Conservation (phyloP, 2,329 filamentous ascomycete species). For the Tolypocladium ovalisporum region DNA sequence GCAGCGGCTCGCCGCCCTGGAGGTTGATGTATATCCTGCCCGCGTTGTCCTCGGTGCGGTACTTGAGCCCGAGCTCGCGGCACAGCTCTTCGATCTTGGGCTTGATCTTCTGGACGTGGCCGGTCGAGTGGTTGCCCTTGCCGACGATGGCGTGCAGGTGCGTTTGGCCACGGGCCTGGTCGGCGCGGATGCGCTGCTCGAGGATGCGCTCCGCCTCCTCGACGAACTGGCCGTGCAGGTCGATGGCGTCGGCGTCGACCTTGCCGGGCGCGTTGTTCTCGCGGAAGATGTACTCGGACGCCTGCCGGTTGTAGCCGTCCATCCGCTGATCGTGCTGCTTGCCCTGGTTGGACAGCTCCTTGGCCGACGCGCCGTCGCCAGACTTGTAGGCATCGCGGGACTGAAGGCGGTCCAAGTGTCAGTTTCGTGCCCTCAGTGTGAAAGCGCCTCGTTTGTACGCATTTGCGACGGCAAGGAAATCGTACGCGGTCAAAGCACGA, state of each 20-base stretch:
- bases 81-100: conserved; percentile 87
- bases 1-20: conserved; percentile 54
- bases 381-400: conserved; percentile 69
- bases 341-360: conserved; percentile 73
- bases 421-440: neutral
- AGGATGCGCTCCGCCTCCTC: conserved; percentile 91
- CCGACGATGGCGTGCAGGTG: conserved; percentile 94
- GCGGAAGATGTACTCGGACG: conserved; percentile 87
- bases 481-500: conserved; percentile 64
- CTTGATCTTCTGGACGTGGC: conserved; percentile 87
- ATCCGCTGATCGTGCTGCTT: conserved; percentile 76
- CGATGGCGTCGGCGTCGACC: conserved; percentile 73
- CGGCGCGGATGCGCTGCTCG: conserved; percentile 72
- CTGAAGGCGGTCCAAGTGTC: conserved; percentile 23
- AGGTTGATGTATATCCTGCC: conserved; percentile 85
- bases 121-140: conserved; percentile 77
- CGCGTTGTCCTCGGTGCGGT: conserved; percentile 76
- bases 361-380: conserved; percentile 76
- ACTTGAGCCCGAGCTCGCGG: conserved; percentile 70
- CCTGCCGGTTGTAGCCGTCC: conserved; percentile 83
- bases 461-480: conserved; percentile 1
- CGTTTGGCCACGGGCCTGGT: conserved; percentile 59
- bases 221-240: conserved; percentile 89
- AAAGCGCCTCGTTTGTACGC: neutral
- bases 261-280: conserved; percentile 78